phyloP scores from a whole-genome alignment of 306 rosid genomes.

The Vigna mungo region DNA sequence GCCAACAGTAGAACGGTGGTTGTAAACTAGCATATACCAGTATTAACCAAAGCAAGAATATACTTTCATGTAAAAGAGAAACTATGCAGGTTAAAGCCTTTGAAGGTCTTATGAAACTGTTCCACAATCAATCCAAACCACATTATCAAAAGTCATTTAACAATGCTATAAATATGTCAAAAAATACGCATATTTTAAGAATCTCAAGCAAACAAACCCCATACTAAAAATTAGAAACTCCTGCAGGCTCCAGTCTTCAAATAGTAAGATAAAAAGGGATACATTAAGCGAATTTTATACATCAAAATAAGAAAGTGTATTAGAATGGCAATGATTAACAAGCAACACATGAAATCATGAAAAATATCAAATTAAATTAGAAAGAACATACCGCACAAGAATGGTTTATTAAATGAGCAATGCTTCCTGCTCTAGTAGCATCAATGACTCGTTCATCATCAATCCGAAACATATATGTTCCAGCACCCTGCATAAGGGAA shows the following conservation, averaged over 20 bases:
- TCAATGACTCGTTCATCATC: slow-evolving; percentile 97
- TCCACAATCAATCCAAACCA: background rate
- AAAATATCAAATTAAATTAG: slow-evolving; percentile 35
- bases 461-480: slow-evolving; percentile 97
- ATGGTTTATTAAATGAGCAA: slow-evolving; percentile 98
- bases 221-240: slow-evolving; percentile 30
- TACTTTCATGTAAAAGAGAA: slow-evolving; percentile 33
- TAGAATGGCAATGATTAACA: slow-evolving; percentile 28
- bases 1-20: background rate
- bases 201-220: slow-evolving; percentile 38
- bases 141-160: slow-evolving; percentile 27
- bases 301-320: slow-evolving; percentile 21
- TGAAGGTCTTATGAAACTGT: slow-evolving; percentile 8
- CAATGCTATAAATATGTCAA: background rate
- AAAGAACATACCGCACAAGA: slow-evolving; percentile 86
- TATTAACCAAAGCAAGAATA: slow-evolving; percentile 4
- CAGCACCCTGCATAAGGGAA: slow-evolving; percentile 87
- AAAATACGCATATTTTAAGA: background rate
- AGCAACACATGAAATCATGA: slow-evolving; percentile 26
- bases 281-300: slow-evolving; percentile 28
- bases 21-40: background rate
- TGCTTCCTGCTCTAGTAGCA: slow-evolving; percentile 98
- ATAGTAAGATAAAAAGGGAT: slow-evolving; percentile 19
- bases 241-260: slow-evolving; percentile 9
- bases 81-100: slow-evolving; percentile 16